Evolutionary conservation across 768 basidiomycete species (phyloP), one percentile per base, ranked within the genome.

Genomic region (Trametes punicea): DNA sequence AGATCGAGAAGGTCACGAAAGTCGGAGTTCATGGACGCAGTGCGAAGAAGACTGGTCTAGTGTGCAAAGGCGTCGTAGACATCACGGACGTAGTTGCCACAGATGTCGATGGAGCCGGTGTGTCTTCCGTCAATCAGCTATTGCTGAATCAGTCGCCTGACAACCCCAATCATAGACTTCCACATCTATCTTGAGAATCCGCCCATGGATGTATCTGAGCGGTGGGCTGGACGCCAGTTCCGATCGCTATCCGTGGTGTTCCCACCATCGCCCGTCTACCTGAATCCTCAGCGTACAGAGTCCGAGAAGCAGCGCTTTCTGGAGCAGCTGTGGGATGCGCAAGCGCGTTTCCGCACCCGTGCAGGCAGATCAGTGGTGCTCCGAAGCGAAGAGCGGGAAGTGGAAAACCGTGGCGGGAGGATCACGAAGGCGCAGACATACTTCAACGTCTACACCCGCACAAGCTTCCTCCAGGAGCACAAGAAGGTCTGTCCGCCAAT

Each of bases 211-310:
- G 86, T 91, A 66, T 82, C 78, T 15, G 93, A 94, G 46, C 81
- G 87, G 46, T 98, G 96, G 93, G 83, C 85, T 15, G 88, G 87
- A 34, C 87, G 97, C 9, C 79, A 92, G 10, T 88, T 94, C 67
- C 85, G 97, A 21, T 81, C 87, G 0, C 76, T 88, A 51, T 81
- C 85, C 3, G 87, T 88, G 6, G 91, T 93, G 7, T 81, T 83
- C 54, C 90, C 93, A 2, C 89, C 91, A 26, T 73, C 79, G 29
- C 76, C 86, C 0, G 67, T 81, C 40, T 83, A 84, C 55, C 67
- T 87, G 30, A 88, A 93, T 65, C 87, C 88, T 16, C 71, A 74
- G 0, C 78, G 81, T 50, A 81, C 84, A 4, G 78, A 82, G 53
- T 68, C 67, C 6, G 88, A 90, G 68, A 96, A 95, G 70, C 78